These are phyloP conservation scores for Trichomonascaceae sp. DNA, from an alignment of 1,139 yeast genomes.

Conservation along the genomic window DNA sequence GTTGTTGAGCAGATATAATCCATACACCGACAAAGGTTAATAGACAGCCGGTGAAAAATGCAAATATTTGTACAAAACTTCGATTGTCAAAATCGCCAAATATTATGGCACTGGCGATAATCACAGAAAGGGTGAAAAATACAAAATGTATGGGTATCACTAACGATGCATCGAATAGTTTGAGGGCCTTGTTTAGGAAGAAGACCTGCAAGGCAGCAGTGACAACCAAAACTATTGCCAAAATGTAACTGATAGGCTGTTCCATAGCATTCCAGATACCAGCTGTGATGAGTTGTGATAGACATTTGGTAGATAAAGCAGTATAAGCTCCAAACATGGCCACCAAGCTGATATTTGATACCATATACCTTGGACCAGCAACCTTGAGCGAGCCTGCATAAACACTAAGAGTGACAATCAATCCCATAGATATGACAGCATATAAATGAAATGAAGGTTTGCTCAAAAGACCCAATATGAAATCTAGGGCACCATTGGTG, in stretches of 20 bases:
- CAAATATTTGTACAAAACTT: constrained; percentile 19
- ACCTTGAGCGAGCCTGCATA: constrained; percentile 6
- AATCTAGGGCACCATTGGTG: constrained; percentile 24
- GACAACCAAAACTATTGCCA: constrained; percentile 28
- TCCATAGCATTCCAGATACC: constrained; percentile 27
- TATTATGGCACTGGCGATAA: constrained; percentile 37
- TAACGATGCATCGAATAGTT: constrained; percentile 36
- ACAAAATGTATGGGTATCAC: constrained; percentile 45
- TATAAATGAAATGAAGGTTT: constrained; percentile 28
- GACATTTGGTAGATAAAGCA: constrained; percentile 38
- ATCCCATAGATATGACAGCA: constrained; percentile 20
- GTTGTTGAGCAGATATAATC: constrained; percentile 22
- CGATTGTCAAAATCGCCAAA: constrained; percentile 37
- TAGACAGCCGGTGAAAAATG: constrained; percentile 34
- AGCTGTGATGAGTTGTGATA: constrained; percentile 33
- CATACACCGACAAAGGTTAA: constrained; percentile 40
- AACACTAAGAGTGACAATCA: constrained; percentile 15
- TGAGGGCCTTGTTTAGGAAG: constrained; percentile 35
- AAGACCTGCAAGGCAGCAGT: constrained; percentile 38
- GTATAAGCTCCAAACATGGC: constrained; percentile 42
- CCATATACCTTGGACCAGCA: constrained; percentile 10
- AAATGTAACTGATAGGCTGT: constrained; percentile 29
- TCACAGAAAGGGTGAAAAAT: constrained; percentile 39
- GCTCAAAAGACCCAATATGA: constrained; percentile 26
- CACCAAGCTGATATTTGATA: constrained; percentile 33